Conservation (phyloP, 2,329 filamentous ascomycete genomes). For the Fusarium oxysporum region DNA sequence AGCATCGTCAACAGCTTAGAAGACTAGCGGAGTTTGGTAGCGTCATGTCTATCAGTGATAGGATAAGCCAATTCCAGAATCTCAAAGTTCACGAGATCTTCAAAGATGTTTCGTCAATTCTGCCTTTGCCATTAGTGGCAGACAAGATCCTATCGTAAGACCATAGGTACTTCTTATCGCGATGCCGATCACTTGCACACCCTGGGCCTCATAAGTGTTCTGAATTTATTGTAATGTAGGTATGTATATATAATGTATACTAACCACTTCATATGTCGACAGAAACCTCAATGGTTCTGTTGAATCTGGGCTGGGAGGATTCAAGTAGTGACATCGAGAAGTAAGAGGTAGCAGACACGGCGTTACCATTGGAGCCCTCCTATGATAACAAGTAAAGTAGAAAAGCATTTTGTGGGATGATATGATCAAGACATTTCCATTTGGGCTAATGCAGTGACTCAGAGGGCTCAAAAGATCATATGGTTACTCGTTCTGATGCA, state of each 20-base stretch:
- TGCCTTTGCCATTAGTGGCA: background rate
- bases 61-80: background rate
- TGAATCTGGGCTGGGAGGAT: rapidly evolving
- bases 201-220: too few relatives aligned
- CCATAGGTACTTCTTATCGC: background rate
- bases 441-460: background rate
- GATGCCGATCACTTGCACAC: too few relatives aligned
- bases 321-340: background rate
- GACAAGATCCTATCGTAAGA: background rate
- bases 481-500: background rate
- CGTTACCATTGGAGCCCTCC: background rate
- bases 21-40: background rate
- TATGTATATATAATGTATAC: background rate
- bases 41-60: background rate
- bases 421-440: background rate
- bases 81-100: background rate
- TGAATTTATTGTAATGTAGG: too few relatives aligned
- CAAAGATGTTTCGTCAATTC: background rate
- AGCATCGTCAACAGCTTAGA: background rate
- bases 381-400: too few relatives aligned
- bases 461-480: too few relatives aligned
- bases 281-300: background rate
- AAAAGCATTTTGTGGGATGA: too few relatives aligned
- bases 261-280: rapidly evolving
- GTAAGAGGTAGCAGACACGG: background rate